Base-by-base conservation (phyloP, 1,284 basidiomycete genomes). In the Dichomitus squalens region DNA sequence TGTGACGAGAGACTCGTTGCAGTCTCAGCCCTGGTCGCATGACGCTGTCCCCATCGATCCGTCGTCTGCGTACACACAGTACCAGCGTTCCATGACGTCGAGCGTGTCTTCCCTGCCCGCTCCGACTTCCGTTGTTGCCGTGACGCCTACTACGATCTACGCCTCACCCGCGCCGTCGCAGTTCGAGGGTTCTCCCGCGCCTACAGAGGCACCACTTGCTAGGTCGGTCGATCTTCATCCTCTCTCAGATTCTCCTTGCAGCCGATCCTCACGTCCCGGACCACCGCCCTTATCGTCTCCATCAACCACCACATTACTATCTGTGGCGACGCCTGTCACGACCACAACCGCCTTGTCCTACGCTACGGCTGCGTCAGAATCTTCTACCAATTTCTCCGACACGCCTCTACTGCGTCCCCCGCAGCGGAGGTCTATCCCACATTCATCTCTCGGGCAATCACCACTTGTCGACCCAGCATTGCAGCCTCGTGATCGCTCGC, bases 331-430 rank as follows among this genome's bases (percentile, higher is more conserved):
- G 4, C 41, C 55, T n/a, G 23, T 52, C 3, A 53, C 54, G 33
- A 57, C 52, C 18, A 41, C 55, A 14, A 60, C 52, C 29, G 33
- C 53, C 2, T 31, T 58, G 3, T 58, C 59, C 27, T 52, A 50
- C 20, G 27, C 58, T 6, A n/a, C 52, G 1, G 40, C 57, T 18
- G 52, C 53, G 23, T 51, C 57, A 16, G 53, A 49, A 20, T 51
- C 56, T 3, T 58, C 56, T 1, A 58, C 58, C 29, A 53, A 48
- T n/a, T 52, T 56, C 8, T 63, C 53, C 11, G 56, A 60, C 43
- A 55, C 51, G 53, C 47, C 61, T 39, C 52, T 63, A 7, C 58
- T 63, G 40, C 61, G 54, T 14, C 58, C 58, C 4, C 61, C 58
- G 25, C 58, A 50, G 18, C 48, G 56, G 8, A 38, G 56, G 43